Conservation (phyloP, 257 asterid genomes). For the Salvia miltiorrhiza region DNA sequence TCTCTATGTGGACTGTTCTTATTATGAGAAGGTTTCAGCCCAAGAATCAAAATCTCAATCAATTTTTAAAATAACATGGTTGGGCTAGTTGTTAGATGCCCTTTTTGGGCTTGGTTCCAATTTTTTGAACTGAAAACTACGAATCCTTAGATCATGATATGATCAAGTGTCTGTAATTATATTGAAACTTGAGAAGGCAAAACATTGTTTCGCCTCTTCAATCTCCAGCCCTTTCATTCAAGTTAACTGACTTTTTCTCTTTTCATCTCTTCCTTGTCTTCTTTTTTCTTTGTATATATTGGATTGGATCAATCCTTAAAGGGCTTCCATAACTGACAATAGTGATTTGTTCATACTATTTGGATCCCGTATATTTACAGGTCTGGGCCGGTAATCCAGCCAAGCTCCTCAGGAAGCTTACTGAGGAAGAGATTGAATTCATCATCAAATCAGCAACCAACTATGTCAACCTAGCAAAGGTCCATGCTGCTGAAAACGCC, state of each 20-base stretch:
- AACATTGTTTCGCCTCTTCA: neutral
- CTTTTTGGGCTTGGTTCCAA: too few relatives aligned
- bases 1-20: too few relatives aligned
- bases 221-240: neutral
- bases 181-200: neutral
- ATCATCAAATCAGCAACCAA: slow-evolving; percentile 68
- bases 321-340: neutral
- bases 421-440: slow-evolving; percentile 70
- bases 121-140: neutral
- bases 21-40: too few relatives aligned
- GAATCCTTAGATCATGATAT: neutral
- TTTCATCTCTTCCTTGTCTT: neutral
- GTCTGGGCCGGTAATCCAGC: slow-evolving; percentile 95
- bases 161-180: neutral
- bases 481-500: slow-evolving; percentile 81
- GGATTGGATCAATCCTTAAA: neutral
- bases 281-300: neutral
- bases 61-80: too few relatives aligned
- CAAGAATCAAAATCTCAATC: too few relatives aligned
- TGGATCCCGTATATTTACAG: slow-evolving; percentile 32
- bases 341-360: neutral
- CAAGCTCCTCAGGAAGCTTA: slow-evolving; percentile 77
- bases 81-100: too few relatives aligned
- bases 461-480: slow-evolving; percentile 72
- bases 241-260: neutral